phyloP scores from a whole-genome alignment of 1,139 yeast genomes.

The Sugiyamaella paludigena region DNA sequence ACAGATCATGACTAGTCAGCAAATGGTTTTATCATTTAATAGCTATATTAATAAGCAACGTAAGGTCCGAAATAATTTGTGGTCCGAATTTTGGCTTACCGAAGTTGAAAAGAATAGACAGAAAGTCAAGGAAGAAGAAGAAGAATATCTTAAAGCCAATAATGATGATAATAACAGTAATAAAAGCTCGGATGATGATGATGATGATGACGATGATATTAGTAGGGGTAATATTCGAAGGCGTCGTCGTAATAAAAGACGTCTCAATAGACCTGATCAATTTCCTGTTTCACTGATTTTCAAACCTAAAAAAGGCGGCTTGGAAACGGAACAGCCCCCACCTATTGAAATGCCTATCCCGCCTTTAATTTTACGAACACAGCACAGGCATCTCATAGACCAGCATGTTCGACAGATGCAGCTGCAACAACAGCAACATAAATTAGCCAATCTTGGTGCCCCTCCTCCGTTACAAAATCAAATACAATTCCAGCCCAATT shows the following conservation, averaged over 20 bases:
- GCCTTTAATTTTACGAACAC: slow-evolving; percentile 17
- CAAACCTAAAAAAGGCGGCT: slow-evolving; percentile 27
- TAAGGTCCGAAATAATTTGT: slow-evolving; percentile 28
- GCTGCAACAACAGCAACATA: slow-evolving; percentile 8
- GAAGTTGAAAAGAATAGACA: slow-evolving; percentile 15
- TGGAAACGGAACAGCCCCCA: slow-evolving; percentile 26
- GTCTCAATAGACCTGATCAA: slow-evolving; percentile 12
- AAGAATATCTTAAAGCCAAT: slow-evolving; percentile 14
- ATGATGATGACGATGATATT: slow-evolving; percentile 6
- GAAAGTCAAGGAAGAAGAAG: slow-evolving; percentile 19
- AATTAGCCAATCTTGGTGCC: neutral
- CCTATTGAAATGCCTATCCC: slow-evolving; percentile 27
- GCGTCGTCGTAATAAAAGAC: slow-evolving; percentile 3
- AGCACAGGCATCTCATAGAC: slow-evolving; percentile 5
- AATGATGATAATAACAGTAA: slow-evolving; percentile 12
- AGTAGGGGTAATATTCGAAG: slow-evolving; percentile 11
- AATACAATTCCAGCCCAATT: too few species aligned
- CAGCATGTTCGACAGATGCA: slow-evolving; percentile 1
- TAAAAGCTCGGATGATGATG: slow-evolving; percentile 13
- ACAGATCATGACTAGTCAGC: slow-evolving; percentile 30
- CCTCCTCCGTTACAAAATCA: too few species aligned
- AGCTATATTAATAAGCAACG: slow-evolving; percentile 33
- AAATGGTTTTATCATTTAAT: slow-evolving; percentile 34
- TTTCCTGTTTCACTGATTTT: slow-evolving; percentile 15
- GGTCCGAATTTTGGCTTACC: slow-evolving; percentile 37